A percentile compares a stretch with the other conserved stretches of the same genome.
Conservation (phyloP, 805 yeast genomes). For the Sporopachydermia lactativora region DNA sequence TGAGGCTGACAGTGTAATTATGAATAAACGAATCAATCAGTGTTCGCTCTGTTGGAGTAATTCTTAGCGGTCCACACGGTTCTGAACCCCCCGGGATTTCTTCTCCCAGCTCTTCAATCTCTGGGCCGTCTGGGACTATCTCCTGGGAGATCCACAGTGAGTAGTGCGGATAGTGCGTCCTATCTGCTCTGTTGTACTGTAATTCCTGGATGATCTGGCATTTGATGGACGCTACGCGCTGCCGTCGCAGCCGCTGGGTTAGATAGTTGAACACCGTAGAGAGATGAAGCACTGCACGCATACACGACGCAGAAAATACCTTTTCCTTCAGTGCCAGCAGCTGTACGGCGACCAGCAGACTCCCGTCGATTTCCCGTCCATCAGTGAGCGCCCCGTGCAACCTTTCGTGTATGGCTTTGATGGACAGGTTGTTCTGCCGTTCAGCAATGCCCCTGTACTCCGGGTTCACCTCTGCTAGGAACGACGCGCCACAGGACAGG, state of each 20-base stretch:
- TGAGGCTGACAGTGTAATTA: conserved; percentile 20
- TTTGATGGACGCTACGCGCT: not conserved
- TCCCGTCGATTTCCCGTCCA: not conserved
- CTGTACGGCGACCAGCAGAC: not conserved
- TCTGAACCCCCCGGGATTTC: not conserved
- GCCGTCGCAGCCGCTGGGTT: not conserved
- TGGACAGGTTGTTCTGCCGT: not conserved
- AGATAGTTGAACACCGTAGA: not conserved
- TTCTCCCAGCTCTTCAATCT: conserved; percentile 1
- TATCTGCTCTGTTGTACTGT: not conserved
- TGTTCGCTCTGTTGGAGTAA: conserved; percentile 15
- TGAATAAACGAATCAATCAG: conserved; percentile 22
- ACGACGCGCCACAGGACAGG: not conserved
- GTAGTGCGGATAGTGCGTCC: not conserved
- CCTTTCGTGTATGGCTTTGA: conserved; percentile 1
- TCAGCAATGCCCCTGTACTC: not conserved
- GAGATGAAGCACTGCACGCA: not conserved
- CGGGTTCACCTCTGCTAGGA: not conserved
- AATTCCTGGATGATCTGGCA: conserved; percentile 1
- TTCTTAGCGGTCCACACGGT: not conserved
- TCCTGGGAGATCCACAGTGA: conserved; percentile 1
- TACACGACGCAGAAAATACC: not conserved
- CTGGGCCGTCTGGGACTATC: not conserved
- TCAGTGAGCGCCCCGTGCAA: not conserved
- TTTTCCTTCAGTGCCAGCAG: conserved; percentile 1